Conservation (phyloP, 176 grass and related monocot species). For the Alopecurus myosuroides region DNA sequence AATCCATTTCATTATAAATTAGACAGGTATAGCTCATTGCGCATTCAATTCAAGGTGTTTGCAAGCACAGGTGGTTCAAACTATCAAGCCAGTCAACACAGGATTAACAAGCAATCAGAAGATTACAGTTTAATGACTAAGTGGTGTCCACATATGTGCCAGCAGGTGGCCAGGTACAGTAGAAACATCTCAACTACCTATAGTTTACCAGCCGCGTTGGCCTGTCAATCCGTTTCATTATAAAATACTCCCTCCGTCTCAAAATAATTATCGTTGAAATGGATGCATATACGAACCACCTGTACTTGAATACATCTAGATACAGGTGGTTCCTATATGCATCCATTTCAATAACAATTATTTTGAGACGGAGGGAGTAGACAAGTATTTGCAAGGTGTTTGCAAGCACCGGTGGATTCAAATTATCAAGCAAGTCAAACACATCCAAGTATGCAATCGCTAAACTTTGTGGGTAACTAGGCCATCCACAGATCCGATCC, state of each 20-base stretch:
- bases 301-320: no score
- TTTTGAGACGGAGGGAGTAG: no score
- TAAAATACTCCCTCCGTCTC: no score
- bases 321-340: no score
- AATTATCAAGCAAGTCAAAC: background rate
- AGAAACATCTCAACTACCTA: background rate
- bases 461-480: background rate
- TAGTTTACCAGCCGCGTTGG: background rate
- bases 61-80: background rate
- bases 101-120: no score
- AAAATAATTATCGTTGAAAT: no score
- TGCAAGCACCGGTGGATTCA: background rate
- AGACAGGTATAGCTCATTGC: background rate
- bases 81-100: background rate
- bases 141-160: background rate
- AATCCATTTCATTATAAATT: background rate
- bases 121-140: background rate
- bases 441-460: background rate
- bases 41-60: background rate
- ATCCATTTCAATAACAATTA: no score
- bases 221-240: background rate
- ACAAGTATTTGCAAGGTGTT: background rate
- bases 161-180: background rate
- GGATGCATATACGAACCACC: no score
- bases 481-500: background rate